Evolutionary conservation across 345 rosid species (phyloP), one percentile per base, ranked within the genome.

Genomic region (Boechera stricta): DNA sequence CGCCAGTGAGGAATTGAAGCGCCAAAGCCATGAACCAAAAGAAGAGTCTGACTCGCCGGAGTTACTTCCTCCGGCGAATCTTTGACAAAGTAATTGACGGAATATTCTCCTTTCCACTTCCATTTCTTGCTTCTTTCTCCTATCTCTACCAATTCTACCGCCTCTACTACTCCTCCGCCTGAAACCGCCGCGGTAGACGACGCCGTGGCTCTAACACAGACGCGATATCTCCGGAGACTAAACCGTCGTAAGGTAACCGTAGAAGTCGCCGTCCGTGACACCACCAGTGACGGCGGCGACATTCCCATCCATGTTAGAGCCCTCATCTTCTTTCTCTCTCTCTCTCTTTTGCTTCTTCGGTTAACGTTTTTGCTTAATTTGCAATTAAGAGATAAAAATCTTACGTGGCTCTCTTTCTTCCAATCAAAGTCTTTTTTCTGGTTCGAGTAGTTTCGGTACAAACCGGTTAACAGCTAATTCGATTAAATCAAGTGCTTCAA

Each of bases 1-100:
- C 96, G 86, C 97, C 97, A 88, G 53, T 91, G 97, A 78, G 97
- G 90, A 83, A 94, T 85, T 31, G 96, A 94, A 64, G 97, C 98
- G 7, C 97, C 96, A 61, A 94, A 94, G 49, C 98, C 98, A 58
- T 91, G 98, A 67, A 94, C 89, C 48, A 90, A 94, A 59, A 91
- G 94, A 68, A 90, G 71, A 38, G 91, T 81, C 38, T 77, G 77
- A 63, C 70, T 81, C 57, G 69, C 72, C 64, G 92, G 77, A 49
- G 45, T 71, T 15, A 76, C 35, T 41, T 77, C 57, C 31, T 87
- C 82, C 52, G 42, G 72, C 44, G 84, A 63, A 39, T 82, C 74
- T 28, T 67, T 59, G 11, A 83, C 79, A n/a, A 90, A 87, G 88
- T 90, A 94, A 55, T 90, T 94, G 36, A 91, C 83, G 33, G 91